Conservation (phyloP, 2,329 filamentous ascomycete species). For the Ceratocystis albifundus region DNA sequence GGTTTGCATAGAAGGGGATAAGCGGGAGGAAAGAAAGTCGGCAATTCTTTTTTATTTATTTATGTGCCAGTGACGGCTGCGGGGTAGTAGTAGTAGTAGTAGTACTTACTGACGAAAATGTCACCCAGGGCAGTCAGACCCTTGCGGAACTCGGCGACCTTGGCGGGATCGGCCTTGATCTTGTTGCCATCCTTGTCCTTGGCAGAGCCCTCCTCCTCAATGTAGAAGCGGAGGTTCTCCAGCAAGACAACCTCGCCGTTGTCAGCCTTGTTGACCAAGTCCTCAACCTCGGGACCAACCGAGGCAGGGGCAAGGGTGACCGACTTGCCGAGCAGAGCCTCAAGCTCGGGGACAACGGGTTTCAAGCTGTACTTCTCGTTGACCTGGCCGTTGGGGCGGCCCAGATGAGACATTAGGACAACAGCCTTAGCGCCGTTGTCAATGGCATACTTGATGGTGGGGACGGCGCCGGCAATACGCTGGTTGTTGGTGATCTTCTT, state of each 20-base stretch:
- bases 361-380: conserved; percentile 92
- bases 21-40: neutral
- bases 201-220: conserved; percentile 92
- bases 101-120: conserved; percentile 77
- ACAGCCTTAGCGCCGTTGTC: conserved; percentile 86
- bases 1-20: conserved; percentile 1
- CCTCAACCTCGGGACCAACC: conserved; percentile 82
- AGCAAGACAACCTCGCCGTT: conserved; percentile 78
- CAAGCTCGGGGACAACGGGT: conserved; percentile 80
- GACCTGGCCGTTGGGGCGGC: conserved; percentile 78
- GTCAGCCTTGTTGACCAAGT: conserved; percentile 70
- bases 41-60: too few relatives aligned
- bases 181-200: conserved; percentile 95
- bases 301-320: conserved; percentile 85
- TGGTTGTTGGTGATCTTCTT: conserved; percentile 97
- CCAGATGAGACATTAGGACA: conserved; percentile 95
- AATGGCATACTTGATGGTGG: conserved; percentile 88
- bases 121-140: conserved; percentile 89
- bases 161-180: conserved; percentile 88
- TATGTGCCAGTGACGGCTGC: too few relatives aligned
- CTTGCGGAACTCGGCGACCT: conserved; percentile 89
- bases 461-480: conserved; percentile 89
- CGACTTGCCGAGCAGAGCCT: conserved; percentile 74
- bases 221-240: conserved; percentile 97
- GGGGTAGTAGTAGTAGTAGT: too few relatives aligned